phyloP scores from a whole-genome alignment of 73 alveolate genomes.

The Tetrahymena elliotti region DNA sequence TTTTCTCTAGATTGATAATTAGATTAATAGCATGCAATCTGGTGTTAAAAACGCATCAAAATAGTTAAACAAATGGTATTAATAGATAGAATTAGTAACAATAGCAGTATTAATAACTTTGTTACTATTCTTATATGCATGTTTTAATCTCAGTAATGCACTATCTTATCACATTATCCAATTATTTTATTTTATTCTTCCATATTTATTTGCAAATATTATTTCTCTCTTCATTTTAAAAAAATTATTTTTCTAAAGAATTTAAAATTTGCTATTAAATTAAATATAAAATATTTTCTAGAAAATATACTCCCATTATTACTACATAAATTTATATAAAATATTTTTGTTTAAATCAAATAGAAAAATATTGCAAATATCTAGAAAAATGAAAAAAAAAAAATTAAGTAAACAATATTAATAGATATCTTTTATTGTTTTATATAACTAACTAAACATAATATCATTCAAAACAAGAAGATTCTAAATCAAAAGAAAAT shows the following conservation, averaged over 20 bases:
- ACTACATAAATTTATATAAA: too few relatives aligned
- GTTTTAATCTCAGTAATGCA: not conserved
- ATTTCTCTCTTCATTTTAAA: not conserved
- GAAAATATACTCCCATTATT: too few relatives aligned
- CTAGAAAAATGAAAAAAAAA: not conserved
- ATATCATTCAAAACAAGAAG: not conserved
- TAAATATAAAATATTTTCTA: too few relatives aligned
- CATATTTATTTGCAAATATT: not conserved
- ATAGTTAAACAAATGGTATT: not conserved
- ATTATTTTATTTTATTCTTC: not conserved
- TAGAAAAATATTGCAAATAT: too few relatives aligned
- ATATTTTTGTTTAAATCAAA: too few relatives aligned
- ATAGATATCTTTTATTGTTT: not conserved
- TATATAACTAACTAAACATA: too few relatives aligned
- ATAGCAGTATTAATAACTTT: not conserved
- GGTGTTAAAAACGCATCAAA: not conserved
- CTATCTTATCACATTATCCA: not conserved
- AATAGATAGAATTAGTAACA: not conserved
- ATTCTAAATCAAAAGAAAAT: not conserved
- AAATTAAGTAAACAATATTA: not conserved
- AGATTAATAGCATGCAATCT: not conserved
- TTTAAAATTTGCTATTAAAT: too few relatives aligned
- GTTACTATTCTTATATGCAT: not conserved
- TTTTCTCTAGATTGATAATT: not conserved
- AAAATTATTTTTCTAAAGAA: not conserved